These are phyloP conservation scores for Gentiana dahurica DNA, from an alignment of 257 asterid genomes.

Conservation along the genomic window DNA sequence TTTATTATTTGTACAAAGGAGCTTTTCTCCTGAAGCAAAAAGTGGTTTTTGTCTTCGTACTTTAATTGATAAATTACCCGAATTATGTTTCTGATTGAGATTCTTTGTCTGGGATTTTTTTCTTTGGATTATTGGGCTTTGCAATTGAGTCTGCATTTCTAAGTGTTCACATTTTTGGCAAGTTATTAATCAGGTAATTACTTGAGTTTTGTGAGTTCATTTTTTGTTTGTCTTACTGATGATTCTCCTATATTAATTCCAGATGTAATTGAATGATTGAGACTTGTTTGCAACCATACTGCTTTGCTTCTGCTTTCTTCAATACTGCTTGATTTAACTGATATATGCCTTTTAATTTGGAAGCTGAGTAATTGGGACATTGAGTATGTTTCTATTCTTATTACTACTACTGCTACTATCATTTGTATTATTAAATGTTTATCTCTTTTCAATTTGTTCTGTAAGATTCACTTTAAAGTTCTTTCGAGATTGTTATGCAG, in stretches of 20 bases:
- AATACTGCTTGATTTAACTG: not conserved
- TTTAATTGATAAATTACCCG: slow-evolving; percentile 18
- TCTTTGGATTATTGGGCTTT: slow-evolving; percentile 15
- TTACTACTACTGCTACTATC: too few species aligned
- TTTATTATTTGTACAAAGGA: slow-evolving; percentile 40
- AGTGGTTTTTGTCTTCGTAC: slow-evolving; percentile 9
- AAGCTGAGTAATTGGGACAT: too few species aligned
- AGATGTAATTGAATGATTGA: slow-evolving; percentile 8
- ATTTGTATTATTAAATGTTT: too few species aligned
- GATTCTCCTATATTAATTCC: slow-evolving; percentile 9
- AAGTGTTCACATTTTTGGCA: not conserved
- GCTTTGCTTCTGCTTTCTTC: not conserved
- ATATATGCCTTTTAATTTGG: not conserved
- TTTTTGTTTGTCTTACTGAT: slow-evolving; percentile 5
- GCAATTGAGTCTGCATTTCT: slow-evolving; percentile 23
- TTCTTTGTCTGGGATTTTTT: slow-evolving; percentile 12
- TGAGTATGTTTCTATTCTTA: too few species aligned
- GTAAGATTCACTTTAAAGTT: too few species aligned
- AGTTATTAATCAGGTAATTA: slow-evolving; percentile 16
- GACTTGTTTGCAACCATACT: slow-evolving; percentile 7
- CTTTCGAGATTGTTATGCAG: too few species aligned
- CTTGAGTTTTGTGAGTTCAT: slow-evolving; percentile 29
- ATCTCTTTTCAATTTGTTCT: too few species aligned
- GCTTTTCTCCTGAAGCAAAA: slow-evolving; percentile 4
- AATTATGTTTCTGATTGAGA: slow-evolving; percentile 13